Percentiles rank a stretch among this genome's conserved stretches.
phyloP scores from a whole-genome alignment of 345 rosid genomes.

The Salix suchowensis region DNA sequence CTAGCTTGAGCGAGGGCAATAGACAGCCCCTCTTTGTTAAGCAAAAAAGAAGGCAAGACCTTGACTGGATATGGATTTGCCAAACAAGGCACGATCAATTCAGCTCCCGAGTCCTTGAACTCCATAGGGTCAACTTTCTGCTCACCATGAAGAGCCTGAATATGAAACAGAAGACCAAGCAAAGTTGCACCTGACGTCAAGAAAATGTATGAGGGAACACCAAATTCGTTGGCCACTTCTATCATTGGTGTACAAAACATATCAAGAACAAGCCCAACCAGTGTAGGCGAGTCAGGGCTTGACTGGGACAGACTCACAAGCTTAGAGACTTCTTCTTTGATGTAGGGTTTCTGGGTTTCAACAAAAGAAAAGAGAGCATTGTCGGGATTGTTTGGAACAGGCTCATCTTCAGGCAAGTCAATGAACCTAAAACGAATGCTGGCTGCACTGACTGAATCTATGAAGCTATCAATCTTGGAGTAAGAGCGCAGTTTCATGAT shows the following conservation, averaged over 20 bases:
- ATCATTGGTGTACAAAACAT: neutral
- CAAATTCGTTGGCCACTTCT: neutral
- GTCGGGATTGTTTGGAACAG: neutral
- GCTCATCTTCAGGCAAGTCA: neutral
- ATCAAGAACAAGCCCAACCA: neutral
- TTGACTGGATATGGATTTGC: neutral
- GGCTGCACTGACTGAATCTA: neutral
- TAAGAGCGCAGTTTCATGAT: neutral
- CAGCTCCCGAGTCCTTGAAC: slow-evolving; percentile 5
- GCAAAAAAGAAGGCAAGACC: neutral
- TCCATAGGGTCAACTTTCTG: neutral
- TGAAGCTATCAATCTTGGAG: neutral
- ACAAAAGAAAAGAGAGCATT: neutral
- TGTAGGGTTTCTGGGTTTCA: neutral
- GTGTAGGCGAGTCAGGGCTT: neutral
- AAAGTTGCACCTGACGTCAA: neutral
- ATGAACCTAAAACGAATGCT: neutral
- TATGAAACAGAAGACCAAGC: neutral
- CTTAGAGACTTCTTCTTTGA: neutral
- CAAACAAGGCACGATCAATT: slow-evolving; percentile 7
- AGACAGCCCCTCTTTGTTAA: neutral
- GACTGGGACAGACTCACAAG: neutral
- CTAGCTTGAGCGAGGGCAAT: accelerated
- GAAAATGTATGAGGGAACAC: neutral
- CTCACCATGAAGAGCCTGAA: neutral